These are phyloP conservation scores for Aspergillus clavatus DNA, from an alignment of 2,329 filamentous ascomycete species.

Conservation along the genomic window DNA sequence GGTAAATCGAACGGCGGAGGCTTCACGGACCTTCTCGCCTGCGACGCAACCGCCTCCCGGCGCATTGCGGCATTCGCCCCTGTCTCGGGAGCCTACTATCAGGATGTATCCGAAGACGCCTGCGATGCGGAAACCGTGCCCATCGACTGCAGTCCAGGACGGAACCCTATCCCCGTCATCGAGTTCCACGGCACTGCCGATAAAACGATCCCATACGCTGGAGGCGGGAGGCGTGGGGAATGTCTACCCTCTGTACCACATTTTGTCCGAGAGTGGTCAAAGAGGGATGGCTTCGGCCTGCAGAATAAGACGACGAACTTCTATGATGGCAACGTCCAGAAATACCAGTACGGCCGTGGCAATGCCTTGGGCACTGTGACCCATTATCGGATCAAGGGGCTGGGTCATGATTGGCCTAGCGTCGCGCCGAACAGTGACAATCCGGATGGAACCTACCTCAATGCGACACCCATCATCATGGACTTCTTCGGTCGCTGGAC, in stretches of 20 bases:
- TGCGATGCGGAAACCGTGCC: constrained; percentile 12
- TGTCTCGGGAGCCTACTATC: constrained; percentile 46
- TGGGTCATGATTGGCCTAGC: constrained; percentile 20
- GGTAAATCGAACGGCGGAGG: constrained; percentile 55
- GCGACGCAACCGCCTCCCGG: constrained; percentile 38
- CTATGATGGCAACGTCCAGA: constrained; percentile 4
- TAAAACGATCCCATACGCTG: constrained; percentile 38
- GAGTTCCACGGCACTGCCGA: constrained; percentile 22
- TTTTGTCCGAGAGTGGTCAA: constrained; percentile 19
- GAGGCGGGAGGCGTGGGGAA: constrained; percentile 21
- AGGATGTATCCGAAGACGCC: constrained; percentile 15
- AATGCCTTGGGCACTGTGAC: constrained; percentile 8
- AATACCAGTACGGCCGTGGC: constrained; percentile 7
- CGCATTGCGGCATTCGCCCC: constrained; percentile 49
- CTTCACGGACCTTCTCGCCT: constrained; percentile 46
- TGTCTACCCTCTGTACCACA: constrained; percentile 19
- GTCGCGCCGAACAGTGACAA: constrained; percentile 16
- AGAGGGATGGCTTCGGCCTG: constrained; percentile 20
- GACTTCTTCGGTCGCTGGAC: constrained; percentile 16
- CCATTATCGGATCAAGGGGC: constrained; percentile 12
- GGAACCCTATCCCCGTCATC: constrained; percentile 27
- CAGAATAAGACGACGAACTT: constrained; percentile 4
- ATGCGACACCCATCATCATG: constrained; percentile 19
- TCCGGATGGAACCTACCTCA: constrained; percentile 11
- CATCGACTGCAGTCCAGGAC: constrained; percentile 24